Percentiles rank a stretch among this genome's conserved stretches.
phyloP scores from a whole-genome alignment of 2,329 filamentous ascomycete species.

The Stemphylium vesicarium region DNA sequence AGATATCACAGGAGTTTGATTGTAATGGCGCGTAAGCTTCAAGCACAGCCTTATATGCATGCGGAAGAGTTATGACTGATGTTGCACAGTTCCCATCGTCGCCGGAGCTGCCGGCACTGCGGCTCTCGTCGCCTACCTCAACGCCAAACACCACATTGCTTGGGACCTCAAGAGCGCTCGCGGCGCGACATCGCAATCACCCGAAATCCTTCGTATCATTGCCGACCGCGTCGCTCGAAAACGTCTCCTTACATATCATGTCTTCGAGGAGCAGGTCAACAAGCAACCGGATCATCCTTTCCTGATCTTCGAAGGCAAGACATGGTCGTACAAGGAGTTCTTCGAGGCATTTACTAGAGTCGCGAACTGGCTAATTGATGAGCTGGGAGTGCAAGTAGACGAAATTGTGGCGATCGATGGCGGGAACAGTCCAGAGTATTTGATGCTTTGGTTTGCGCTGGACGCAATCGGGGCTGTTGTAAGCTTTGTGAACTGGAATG shows the following conservation, averaged over 20 bases:
- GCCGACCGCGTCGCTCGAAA: slow-evolving; percentile 23
- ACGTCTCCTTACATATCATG: slow-evolving; percentile 37
- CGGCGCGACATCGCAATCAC: slow-evolving; percentile 24
- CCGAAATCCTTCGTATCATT: slow-evolving; percentile 28
- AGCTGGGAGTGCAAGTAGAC: slow-evolving; percentile 37
- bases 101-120: slow-evolving; percentile 36
- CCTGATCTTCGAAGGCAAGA: slow-evolving; percentile 45
- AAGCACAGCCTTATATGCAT: background rate
- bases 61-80: background rate
- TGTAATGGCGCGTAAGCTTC: slow-evolving; percentile 19
- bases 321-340: slow-evolving; percentile 45
- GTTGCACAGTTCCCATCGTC: slow-evolving; percentile 32
- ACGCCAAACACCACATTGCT: slow-evolving; percentile 44
- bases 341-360: slow-evolving; percentile 34
- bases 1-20: background rate
- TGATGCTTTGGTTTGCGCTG: slow-evolving; percentile 49
- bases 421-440: slow-evolving; percentile 44
- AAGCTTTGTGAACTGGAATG: slow-evolving; percentile 47
- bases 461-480: slow-evolving; percentile 43
- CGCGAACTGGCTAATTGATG: slow-evolving; percentile 47
- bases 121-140: slow-evolving; percentile 44
- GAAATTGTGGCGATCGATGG: slow-evolving; percentile 48
- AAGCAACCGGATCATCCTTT: slow-evolving; percentile 40
- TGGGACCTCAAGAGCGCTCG: slow-evolving; percentile 33
- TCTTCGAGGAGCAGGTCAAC: slow-evolving; percentile 48